Evolutionary conservation across 495 filamentous ascomycete genomes (phyloP).

Genomic region (Staphylotrichum tortipilum): DNA sequence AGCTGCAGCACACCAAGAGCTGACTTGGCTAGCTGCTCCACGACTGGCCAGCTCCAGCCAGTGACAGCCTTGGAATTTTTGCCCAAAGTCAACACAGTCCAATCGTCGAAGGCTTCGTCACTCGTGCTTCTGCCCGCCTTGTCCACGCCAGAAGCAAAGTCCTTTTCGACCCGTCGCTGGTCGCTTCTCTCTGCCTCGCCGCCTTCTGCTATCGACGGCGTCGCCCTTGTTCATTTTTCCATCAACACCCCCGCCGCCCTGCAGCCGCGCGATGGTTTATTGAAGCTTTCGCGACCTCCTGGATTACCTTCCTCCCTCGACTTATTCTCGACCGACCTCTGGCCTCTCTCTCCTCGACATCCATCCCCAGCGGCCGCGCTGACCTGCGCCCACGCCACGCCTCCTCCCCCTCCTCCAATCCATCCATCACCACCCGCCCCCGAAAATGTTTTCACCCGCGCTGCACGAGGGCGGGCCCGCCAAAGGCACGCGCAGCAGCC

Average conservation of each 20-base stretch:
- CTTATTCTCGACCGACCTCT: too few relatives aligned
- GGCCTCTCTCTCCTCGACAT: neutral
- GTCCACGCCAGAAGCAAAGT: neutral
- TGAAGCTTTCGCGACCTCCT: neutral
- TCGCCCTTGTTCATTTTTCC: neutral
- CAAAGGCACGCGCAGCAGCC: constrained; percentile 48
- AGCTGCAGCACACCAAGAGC: too few relatives aligned
- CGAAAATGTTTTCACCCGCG: constrained; percentile 55
- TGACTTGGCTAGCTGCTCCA: constrained; percentile 17
- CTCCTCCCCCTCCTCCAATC: neutral
- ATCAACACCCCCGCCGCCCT: neutral
- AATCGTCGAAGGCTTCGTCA: constrained; percentile 32
- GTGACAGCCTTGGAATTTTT: constrained; percentile 23
- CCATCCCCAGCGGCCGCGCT: too few relatives aligned
- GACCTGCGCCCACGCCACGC: too few relatives aligned
- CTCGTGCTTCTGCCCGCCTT: constrained; percentile 16
- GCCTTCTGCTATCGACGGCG: neutral
- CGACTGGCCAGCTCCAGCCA: constrained; percentile 18
- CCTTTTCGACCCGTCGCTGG: constrained; percentile 9
- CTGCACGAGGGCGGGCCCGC: constrained; percentile 37
- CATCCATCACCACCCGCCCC: constrained; percentile 7
- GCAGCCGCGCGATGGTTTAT: neutral
- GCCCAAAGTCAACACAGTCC: constrained; percentile 32
- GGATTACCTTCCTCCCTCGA: too few relatives aligned
- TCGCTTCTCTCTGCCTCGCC: neutral